These are phyloP conservation scores for Dactylis glomerata DNA, from an alignment of 176 grass and related monocot species.

Conservation along the genomic window DNA sequence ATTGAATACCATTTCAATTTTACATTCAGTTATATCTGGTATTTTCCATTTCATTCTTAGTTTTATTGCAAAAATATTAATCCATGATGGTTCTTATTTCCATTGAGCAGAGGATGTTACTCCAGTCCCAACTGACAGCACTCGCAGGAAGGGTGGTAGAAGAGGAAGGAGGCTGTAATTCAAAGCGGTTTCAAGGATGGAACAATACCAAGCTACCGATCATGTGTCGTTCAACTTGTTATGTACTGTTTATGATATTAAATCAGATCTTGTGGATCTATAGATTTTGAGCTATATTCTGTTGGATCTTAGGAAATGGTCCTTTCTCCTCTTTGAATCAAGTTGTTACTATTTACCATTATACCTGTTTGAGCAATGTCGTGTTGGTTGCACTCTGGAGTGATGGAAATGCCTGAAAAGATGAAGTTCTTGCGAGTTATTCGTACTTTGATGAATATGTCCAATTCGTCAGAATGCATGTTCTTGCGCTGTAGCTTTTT, in stretches of 20 bases:
- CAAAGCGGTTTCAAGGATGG: too few species aligned
- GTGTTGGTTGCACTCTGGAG: neutral
- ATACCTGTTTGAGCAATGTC: neutral
- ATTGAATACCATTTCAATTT: neutral
- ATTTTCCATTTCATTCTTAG: neutral
- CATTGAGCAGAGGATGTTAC: too few species aligned
- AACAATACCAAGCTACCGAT: neutral
- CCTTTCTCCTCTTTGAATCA: neutral
- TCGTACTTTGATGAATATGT: neutral
- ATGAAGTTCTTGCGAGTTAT: neutral
- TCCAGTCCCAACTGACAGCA: conserved; percentile 83
- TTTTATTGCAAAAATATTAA: neutral
- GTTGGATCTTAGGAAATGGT: conserved; percentile 9
- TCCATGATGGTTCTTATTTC: too few species aligned
- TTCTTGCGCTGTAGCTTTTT: neutral
- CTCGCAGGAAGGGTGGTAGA: conserved; percentile 82
- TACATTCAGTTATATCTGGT: neutral
- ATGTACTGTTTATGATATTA: conserved; percentile 22
- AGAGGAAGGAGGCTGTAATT: conserved; percentile 48
- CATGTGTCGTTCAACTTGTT: neutral
- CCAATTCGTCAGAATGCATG: neutral
- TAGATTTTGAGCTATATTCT: conserved; percentile 24
- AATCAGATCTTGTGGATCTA: conserved; percentile 1
- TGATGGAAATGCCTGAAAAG: neutral
- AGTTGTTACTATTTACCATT: neutral